A percentile compares a stretch with the other conserved stretches of the same genome.
phyloP scores from a whole-genome alignment of 306 rosid genomes.

The Fragaria vesca region DNA sequence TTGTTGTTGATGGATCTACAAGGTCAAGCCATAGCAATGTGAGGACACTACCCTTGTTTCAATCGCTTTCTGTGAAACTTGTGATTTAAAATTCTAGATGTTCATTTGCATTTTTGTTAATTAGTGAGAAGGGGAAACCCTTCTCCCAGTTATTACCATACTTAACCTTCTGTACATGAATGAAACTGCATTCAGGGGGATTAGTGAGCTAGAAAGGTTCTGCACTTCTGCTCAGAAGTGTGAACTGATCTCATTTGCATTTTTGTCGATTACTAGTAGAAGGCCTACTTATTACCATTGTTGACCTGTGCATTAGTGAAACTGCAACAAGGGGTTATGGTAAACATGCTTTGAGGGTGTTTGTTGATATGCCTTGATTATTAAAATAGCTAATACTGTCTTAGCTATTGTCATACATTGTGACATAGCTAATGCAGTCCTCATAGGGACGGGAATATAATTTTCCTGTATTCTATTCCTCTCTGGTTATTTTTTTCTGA shows the following conservation, averaged over 20 bases:
- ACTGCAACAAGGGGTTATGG: neutral
- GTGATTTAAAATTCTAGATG: neutral
- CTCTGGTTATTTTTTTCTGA: neutral
- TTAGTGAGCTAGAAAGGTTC: neutral
- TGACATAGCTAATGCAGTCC: neutral
- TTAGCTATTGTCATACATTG: neutral
- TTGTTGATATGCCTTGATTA: neutral
- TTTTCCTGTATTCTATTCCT: neutral
- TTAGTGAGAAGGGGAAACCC: neutral
- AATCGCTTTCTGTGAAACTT: neutral
- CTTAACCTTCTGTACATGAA: neutral
- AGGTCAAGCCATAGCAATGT: constrained; percentile 99
- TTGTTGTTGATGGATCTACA: constrained; percentile 95
- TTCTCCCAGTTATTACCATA: neutral
- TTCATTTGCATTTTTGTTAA: neutral
- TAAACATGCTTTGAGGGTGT: neutral
- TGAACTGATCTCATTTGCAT: neutral
- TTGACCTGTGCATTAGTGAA: neutral
- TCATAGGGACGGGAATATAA: neutral
- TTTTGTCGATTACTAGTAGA: neutral
- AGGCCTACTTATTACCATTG: neutral
- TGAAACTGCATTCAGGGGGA: neutral
- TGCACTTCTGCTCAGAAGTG: neutral
- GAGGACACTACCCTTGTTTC: constrained; percentile 37
- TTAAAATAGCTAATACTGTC: neutral